Conservation (phyloP, 1,284 basidiomycete genomes). For the Agroathelia rolfsii region DNA sequence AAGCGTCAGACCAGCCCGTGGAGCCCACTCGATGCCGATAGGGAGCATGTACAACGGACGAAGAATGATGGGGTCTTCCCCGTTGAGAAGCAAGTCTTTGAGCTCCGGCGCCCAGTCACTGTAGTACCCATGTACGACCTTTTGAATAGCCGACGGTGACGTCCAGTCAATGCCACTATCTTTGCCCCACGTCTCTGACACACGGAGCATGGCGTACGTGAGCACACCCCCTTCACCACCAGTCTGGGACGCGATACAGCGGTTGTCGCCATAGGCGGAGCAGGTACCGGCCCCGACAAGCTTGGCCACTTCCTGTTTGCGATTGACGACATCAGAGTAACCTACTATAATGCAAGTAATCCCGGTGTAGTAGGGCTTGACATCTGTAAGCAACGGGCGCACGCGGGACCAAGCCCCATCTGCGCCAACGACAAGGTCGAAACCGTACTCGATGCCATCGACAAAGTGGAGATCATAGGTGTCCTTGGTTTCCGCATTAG, state of each 20-base stretch:
- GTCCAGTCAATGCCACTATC: too few species aligned
- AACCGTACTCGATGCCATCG: constrained; percentile 11
- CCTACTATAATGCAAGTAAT: constrained; percentile 21
- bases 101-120: too few species aligned
- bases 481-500: too few species aligned
- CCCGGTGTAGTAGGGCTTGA: constrained; percentile 25
- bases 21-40: too few species aligned
- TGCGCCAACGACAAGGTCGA: constrained; percentile 32
- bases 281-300: constrained; percentile 21
- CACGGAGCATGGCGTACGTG: constrained; percentile 21
- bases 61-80: too few species aligned
- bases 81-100: too few species aligned
- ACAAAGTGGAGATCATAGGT: constrained; percentile 11
- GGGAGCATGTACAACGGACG: too few species aligned
- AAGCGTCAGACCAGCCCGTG: too few species aligned
- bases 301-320: constrained; percentile 16
- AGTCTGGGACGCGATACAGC: constrained; percentile 23
- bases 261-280: constrained; percentile 18
- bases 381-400: constrained; percentile 23
- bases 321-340: constrained; percentile 14
- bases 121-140: too few species aligned
- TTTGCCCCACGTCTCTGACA: constrained; percentile 18
- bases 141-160: too few species aligned
- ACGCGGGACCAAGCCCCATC: constrained; percentile 35
- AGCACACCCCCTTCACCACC: constrained; percentile 22